Percentiles rank a stretch among this genome's conserved stretches.
These are phyloP conservation scores for Hygrophila difformis DNA, from an alignment of 257 asterid species.

Conservation along the genomic window DNA sequence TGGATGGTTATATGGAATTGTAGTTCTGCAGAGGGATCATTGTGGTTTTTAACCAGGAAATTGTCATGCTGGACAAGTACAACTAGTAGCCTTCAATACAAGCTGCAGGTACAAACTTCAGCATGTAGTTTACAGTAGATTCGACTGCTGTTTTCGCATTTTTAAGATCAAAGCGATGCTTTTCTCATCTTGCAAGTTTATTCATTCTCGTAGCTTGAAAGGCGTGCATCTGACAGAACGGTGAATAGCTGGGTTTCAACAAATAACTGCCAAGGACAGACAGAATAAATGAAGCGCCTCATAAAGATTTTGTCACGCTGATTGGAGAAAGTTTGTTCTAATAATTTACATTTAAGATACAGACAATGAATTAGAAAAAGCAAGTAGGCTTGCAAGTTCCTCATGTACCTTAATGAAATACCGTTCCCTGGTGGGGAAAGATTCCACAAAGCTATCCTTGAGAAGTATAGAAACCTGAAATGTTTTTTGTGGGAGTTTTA, in stretches of 20 bases:
- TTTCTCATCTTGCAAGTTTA: neutral
- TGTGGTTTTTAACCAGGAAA: too few relatives aligned
- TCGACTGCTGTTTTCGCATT: too few relatives aligned
- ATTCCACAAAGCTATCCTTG: constrained; percentile 74
- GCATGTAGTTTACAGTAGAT: too few relatives aligned
- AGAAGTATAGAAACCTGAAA: constrained; percentile 81
- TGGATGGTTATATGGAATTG: too few relatives aligned
- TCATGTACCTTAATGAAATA: constrained; percentile 65
- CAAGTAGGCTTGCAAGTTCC: neutral
- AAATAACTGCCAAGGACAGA: constrained; percentile 46
- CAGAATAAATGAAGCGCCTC: constrained; percentile 10
- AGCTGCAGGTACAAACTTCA: too few relatives aligned
- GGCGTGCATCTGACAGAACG: constrained; percentile 64
- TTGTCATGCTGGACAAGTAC: too few relatives aligned
- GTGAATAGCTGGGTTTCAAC: constrained; percentile 79
- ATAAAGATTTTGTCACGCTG: neutral
- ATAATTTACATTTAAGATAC: neutral
- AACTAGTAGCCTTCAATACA: too few relatives aligned
- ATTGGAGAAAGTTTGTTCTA: neutral
- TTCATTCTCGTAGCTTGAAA: constrained; percentile 54
- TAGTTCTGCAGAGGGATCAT: too few relatives aligned
- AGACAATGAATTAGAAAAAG: neutral
- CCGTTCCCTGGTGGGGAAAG: constrained; percentile 58
- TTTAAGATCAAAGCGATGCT: neutral
- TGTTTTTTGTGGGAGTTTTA: constrained; percentile 14